A percentile compares a stretch with the other conserved stretches of the same genome.
Conservation (phyloP, 225 moss, liverwort and hornwort genomes). For the Asterella californica region DNA sequence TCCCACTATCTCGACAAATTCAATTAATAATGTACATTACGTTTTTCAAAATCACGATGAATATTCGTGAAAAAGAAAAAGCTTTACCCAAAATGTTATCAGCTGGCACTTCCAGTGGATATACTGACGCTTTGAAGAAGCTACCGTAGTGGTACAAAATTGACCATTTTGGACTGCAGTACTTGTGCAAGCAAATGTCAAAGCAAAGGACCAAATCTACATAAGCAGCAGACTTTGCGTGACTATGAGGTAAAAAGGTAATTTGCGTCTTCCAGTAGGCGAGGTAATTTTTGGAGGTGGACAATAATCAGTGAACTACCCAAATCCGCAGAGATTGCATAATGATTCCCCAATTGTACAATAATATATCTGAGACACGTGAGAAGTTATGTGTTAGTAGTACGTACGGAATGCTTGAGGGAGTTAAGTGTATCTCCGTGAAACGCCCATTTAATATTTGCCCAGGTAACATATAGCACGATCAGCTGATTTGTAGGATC, state of each 20-base stretch:
- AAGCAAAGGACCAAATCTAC: neutral
- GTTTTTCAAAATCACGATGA: no score
- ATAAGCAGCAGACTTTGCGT: neutral
- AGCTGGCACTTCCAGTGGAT: neutral
- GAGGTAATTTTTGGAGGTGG: neutral
- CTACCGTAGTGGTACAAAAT: neutral
- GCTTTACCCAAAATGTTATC: no score
- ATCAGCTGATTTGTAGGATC: neutral
- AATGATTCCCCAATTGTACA: neutral
- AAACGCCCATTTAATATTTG: neutral
- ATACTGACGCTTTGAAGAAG: neutral
- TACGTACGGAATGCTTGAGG: neutral
- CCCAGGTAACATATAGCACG: neutral
- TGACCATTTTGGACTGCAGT: neutral
- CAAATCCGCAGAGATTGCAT: slow-evolving; percentile 1
- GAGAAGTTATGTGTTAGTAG: slow-evolving; percentile 6
- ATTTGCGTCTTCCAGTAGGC: neutral
- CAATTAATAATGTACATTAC: no score
- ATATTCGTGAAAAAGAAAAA: no score
- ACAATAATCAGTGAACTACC: slow-evolving; percentile 5
- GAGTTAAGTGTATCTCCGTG: neutral
- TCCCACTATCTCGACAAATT: no score
- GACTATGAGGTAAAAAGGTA: neutral
- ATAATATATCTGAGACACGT: slow-evolving; percentile 1
- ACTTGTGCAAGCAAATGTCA: neutral